These are phyloP conservation scores for Saturnispora dispora DNA, from an alignment of 805 yeast genomes.

Conservation along the genomic window DNA sequence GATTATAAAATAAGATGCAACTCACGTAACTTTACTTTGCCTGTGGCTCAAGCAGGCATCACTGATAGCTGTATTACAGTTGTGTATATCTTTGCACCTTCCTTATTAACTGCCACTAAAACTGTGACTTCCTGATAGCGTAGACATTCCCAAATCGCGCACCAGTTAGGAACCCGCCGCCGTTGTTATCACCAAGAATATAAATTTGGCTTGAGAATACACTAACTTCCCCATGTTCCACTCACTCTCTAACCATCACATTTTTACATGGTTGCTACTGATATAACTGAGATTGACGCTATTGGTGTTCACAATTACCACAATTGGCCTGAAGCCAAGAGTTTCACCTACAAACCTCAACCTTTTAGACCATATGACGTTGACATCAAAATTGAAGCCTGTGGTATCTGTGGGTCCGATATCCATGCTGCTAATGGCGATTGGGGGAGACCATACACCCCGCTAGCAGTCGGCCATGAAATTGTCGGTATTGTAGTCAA, in stretches of 20 bases:
- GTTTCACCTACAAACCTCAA: conserved; percentile 15
- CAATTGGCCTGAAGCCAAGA: conserved; percentile 15
- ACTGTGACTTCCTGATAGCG: background rate
- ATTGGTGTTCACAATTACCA: conserved; percentile 16
- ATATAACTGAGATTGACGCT: conserved; percentile 12
- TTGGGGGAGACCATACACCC: conserved; percentile 15
- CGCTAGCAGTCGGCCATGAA: conserved; percentile 38
- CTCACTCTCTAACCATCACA: background rate
- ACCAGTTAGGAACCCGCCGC: background rate
- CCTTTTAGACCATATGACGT: conserved; percentile 23
- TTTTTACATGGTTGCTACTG: background rate
- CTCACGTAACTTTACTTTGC: no score
- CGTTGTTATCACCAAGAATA: background rate
- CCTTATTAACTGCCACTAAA: background rate
- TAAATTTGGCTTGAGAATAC: background rate
- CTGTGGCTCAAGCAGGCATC: no score
- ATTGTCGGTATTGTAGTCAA: conserved; percentile 36
- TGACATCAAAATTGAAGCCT: conserved; percentile 37
- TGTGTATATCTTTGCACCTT: no score
- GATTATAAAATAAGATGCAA: no score
- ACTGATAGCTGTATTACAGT: no score
- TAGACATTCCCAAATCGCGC: background rate
- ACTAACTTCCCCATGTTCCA: background rate
- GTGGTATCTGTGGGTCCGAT: conserved; percentile 46
- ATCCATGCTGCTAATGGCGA: conserved; percentile 35